Conservation (phyloP, 352 stramenopile species). For the Phytophthora cajani region DNA sequence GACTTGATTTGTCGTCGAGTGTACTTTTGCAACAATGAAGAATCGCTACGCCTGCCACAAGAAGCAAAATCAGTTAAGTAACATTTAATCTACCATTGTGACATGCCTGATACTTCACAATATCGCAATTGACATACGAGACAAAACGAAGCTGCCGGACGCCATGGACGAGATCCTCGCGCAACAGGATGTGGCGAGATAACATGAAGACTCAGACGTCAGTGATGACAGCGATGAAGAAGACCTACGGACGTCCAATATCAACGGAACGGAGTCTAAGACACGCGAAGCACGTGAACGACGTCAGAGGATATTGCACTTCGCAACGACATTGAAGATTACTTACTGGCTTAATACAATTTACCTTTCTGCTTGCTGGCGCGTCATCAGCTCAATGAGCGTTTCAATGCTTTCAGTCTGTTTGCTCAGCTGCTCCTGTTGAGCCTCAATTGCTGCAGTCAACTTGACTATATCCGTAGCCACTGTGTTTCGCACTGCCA, state of each 20-base stretch:
- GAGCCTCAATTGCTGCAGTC: background rate
- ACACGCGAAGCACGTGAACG: background rate
- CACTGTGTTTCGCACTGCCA: background rate
- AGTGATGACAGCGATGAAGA: too few relatives aligned
- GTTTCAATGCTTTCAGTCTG: background rate
- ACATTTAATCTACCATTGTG: background rate
- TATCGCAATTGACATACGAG: background rate
- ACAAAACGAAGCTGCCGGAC: too few relatives aligned
- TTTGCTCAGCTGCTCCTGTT: background rate
- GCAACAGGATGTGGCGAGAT: too few relatives aligned
- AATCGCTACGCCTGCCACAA: background rate
- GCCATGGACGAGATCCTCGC: too few relatives aligned
- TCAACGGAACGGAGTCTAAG: background rate
- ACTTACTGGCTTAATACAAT: background rate
- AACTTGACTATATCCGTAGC: background rate
- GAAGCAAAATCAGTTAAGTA: background rate
- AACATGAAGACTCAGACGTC: too few relatives aligned
- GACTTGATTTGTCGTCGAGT: background rate
- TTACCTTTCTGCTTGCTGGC: background rate
- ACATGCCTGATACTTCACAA: background rate
- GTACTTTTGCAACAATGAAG: background rate
- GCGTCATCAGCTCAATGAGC: background rate
- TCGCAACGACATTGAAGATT: background rate
- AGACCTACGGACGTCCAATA: background rate
- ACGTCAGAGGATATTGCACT: background rate